Percentiles rank a stretch among this genome's conserved stretches.
Evolutionary conservation across 2,329 filamentous ascomycete genomes (phyloP).

Genomic region (Colletotrichum gloeosporioides): DNA sequence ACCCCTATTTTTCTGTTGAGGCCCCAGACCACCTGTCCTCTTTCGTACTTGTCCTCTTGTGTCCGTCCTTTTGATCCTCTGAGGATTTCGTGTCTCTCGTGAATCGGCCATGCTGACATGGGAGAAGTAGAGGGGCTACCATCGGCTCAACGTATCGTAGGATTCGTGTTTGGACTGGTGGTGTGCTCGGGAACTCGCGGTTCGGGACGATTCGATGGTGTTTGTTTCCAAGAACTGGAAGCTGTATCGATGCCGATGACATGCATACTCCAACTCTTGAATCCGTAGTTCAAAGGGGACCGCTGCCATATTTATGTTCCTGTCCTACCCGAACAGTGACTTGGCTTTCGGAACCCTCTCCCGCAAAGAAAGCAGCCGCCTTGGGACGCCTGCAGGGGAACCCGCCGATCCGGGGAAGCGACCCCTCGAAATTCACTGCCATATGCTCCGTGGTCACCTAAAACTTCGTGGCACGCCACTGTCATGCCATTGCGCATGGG

Average conservation of each 20-base stretch:
- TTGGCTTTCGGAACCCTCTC: neutral
- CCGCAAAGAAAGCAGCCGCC: neutral
- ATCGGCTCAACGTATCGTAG: neutral
- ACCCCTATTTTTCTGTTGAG: neutral
- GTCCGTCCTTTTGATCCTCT: neutral
- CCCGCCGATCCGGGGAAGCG: constrained; percentile 1
- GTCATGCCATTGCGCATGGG: constrained; percentile 5
- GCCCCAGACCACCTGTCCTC: too few relatives aligned
- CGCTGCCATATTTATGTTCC: neutral
- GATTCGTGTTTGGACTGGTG: neutral
- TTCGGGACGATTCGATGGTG: neutral
- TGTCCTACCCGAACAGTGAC: neutral
- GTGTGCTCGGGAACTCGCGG: neutral
- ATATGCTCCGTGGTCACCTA: neutral
- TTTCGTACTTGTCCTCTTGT: neutral
- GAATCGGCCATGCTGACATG: neutral
- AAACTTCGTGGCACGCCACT: neutral
- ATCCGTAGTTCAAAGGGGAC: neutral
- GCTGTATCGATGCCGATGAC: neutral
- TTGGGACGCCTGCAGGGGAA: neutral
- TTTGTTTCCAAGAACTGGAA: neutral
- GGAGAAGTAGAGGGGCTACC: neutral
- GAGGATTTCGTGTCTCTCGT: neutral
- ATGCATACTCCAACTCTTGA: neutral
- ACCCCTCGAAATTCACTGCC: neutral